Percentiles rank a stretch among this genome's conserved stretches.
phyloP scores from a whole-genome alignment of 2,329 filamentous ascomycete species.

The Colletotrichum scovillei region DNA sequence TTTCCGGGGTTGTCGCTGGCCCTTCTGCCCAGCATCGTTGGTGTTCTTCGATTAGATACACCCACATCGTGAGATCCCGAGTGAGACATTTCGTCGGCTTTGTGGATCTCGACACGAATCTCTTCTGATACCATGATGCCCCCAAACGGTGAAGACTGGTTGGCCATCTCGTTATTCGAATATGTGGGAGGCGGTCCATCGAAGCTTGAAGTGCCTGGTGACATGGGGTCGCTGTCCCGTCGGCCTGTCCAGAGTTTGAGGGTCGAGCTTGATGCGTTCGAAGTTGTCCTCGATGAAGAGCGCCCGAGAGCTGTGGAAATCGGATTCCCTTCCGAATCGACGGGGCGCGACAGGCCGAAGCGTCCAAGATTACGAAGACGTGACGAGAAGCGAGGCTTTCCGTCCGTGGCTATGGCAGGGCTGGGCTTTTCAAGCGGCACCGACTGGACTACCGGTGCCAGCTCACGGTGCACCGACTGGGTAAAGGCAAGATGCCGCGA shows the following conservation, averaged over 20 bases:
- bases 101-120: conserved; percentile 63
- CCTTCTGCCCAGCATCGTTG: conserved; percentile 16
- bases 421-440: conserved; percentile 38
- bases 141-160: conserved; percentile 49
- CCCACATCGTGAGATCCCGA: conserved; percentile 37
- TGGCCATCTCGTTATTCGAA: conserved; percentile 31
- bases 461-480: conserved; percentile 69
- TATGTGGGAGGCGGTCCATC: conserved; percentile 33
- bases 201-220: conserved; percentile 26
- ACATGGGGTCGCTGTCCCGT: conserved; percentile 33
- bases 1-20: conserved; percentile 10
- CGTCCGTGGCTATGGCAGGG: conserved; percentile 31
- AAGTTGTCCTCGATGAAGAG: conserved; percentile 40
- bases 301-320: conserved; percentile 41
- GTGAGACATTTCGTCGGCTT: conserved; percentile 33
- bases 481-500: conserved; percentile 69
- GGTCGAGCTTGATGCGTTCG: conserved; percentile 45
- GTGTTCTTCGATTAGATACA: conserved; percentile 33
- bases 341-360: conserved; percentile 35
- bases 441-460: conserved; percentile 61
- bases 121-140: conserved; percentile 74
- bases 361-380: conserved; percentile 22
- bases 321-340: conserved; percentile 45
- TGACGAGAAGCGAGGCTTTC: conserved; percentile 13
- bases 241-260: conserved; percentile 45